These are phyloP conservation scores for Aspergillus sp. DNA, from an alignment of 2,329 filamentous ascomycete genomes.

Conservation along the genomic window DNA sequence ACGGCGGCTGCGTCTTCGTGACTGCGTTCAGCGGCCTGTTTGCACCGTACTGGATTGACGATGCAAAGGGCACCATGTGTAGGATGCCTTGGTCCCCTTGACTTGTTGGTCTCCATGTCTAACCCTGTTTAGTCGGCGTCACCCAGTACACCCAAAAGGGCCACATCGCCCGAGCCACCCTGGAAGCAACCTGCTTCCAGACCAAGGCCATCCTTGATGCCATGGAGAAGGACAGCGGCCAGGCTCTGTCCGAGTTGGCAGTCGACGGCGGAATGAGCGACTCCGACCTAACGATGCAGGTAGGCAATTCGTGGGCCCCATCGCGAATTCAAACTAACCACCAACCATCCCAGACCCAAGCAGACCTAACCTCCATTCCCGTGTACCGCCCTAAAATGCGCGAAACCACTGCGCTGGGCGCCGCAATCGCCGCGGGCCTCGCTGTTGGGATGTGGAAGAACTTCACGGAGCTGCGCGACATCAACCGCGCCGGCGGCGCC, in stretches of 20 bases:
- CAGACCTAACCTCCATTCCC: slow-evolving; percentile 69
- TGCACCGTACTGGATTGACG: slow-evolving; percentile 90
- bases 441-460: slow-evolving; percentile 68
- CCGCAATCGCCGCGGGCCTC: slow-evolving; percentile 76
- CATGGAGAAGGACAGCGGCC: slow-evolving; percentile 78
- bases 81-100: slow-evolving; percentile 27
- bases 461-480: slow-evolving; percentile 61
- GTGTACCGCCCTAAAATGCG: slow-evolving; percentile 76
- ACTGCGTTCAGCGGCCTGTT: slow-evolving; percentile 87
- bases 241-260: slow-evolving; percentile 65
- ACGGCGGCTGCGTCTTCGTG: slow-evolving; percentile 76
- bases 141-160: slow-evolving; percentile 77
- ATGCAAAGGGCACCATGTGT: slow-evolving; percentile 81
- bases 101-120: neutral
- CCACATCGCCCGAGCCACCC: slow-evolving; percentile 77
- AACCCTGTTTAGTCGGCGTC: slow-evolving; percentile 52
- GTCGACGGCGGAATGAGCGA: slow-evolving; percentile 87
- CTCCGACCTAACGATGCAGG: slow-evolving; percentile 79
- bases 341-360: slow-evolving; percentile 52
- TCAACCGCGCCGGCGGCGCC: slow-evolving; percentile 61
- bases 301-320: no score
- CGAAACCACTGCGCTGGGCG: slow-evolving; percentile 76
- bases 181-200: slow-evolving; percentile 87
- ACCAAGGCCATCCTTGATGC: slow-evolving; percentile 87
- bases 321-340: slow-evolving; percentile 10